A percentile compares a stretch with the other conserved stretches of the same genome.
These are phyloP conservation scores for Diplodia seriata DNA, from an alignment of 2,329 filamentous ascomycete genomes.

Conservation along the genomic window DNA sequence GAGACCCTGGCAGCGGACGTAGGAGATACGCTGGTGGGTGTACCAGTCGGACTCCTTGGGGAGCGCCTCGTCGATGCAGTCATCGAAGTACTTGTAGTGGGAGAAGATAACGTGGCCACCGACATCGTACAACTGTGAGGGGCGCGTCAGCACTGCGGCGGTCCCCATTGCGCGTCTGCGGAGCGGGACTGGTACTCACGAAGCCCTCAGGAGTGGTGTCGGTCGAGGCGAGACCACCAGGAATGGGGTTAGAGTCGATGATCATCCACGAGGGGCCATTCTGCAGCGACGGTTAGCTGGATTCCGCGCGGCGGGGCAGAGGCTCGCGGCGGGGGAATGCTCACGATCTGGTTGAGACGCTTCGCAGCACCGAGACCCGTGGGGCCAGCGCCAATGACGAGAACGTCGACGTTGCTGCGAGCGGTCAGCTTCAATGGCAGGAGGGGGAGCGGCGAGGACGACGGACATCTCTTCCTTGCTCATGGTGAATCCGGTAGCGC, in stretches of 20 bases:
- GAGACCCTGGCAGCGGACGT: conserved; percentile 93
- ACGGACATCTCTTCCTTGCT: conserved; percentile 53
- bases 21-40: conserved; percentile 97
- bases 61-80: conserved; percentile 96
- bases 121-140: conserved; percentile 86
- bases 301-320: conserved; percentile 20
- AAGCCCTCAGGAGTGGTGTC: conserved; percentile 96
- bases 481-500: conserved; percentile 37
- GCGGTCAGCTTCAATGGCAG: conserved; percentile 36
- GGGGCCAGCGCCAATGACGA: conserved; percentile 96
- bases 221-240: conserved; percentile 94
- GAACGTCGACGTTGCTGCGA: conserved; percentile 86
- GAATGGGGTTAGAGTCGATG: conserved; percentile 87
- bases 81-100: conserved; percentile 99
- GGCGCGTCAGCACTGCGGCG: conserved; percentile 37
- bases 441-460: conserved; percentile 27
- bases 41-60: conserved; percentile 96
- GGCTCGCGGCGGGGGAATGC: conserved; percentile 43
- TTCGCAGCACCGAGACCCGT: conserved; percentile 98
- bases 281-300: conserved; percentile 57
- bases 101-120: conserved; percentile 99
- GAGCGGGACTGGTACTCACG: conserved; percentile 65
- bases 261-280: conserved; percentile 95
- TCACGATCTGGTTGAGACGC: conserved; percentile 93
- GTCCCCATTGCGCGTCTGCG: conserved; percentile 30